Base-by-base conservation (phyloP, 768 basidiomycete genomes). In the Gymnopilus junonius region DNA sequence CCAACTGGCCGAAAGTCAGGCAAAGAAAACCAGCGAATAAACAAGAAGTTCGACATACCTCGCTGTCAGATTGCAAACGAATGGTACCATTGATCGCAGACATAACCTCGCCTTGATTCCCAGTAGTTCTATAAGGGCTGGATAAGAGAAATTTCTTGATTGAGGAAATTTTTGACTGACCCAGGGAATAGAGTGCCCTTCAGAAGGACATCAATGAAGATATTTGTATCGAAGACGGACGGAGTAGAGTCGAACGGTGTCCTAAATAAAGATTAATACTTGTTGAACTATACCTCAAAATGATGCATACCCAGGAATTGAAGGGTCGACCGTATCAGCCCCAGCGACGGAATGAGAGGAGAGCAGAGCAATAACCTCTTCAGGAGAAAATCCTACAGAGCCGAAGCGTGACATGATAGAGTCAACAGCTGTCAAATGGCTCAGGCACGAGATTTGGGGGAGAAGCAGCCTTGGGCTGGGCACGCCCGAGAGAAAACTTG, bases 161-260 rank as follows among this genome's bases (percentile, higher is more conserved):
- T n/a, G n/a, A 31, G 15, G 11, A 5, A 14, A 5, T 31, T 34
- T 29, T 12, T 10, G 1, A 56, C 78, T 65, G 67, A 75, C 78
- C 77, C 80, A 57, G 78, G 78, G 71, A 78, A 77, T 4, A 65
- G 37, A 12, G 76, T 80, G 14, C 82, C 80, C 14, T 75, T 74
- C 39, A 85, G 76, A 63, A 76, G 77, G 8, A 77, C 76, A 62
- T 85, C 82, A 31, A 83, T 70, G 68, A 76, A 82, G 63, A 54
- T 54, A 25, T 31, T 61, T 40, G 45, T 77, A 63, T 83, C 82
- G 50, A 82, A 81, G 12, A 74, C 50, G 3, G 64, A 61, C 1
- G 81, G 82, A 3, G 82, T 83, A 0, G 80, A 78, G 67, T 84
- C 83, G 65, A 85, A 80, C 12, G 61, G 61, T 8, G 54, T 39